These are phyloP conservation scores for Cladosporium sp. DNA, from an alignment of 2,329 filamentous ascomycete genomes.

Conservation along the genomic window DNA sequence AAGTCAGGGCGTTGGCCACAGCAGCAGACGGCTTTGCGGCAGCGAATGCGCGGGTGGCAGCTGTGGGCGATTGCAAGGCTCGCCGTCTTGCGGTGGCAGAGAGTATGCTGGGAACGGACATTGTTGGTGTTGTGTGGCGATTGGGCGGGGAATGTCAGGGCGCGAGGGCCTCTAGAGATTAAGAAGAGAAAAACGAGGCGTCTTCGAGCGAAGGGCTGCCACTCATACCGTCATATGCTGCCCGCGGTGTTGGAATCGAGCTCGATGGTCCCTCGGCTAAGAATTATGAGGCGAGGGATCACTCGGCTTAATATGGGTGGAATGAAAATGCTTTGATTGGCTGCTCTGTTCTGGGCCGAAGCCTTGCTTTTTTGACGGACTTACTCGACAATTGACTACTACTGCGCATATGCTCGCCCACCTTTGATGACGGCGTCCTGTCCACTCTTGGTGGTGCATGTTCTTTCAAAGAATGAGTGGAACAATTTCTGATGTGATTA, in stretches of 20 bases:
- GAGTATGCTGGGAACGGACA: conserved; percentile 21
- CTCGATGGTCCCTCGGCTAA: conserved; percentile 7
- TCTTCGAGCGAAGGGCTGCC: neutral
- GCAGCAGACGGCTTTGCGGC: conserved; percentile 12
- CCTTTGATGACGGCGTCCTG: no score
- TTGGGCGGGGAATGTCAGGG: conserved; percentile 14
- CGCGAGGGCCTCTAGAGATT: conserved; percentile 1
- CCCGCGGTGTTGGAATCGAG: neutral
- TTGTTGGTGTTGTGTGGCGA: conserved; percentile 14
- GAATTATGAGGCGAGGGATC: conserved; percentile 1
- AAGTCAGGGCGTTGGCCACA: conserved; percentile 15
- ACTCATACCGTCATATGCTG: conserved; percentile 13
- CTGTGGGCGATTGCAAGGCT: conserved; percentile 10
- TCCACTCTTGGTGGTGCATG: no score
- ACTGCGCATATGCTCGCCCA: no score
- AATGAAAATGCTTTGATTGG: conserved; percentile 6
- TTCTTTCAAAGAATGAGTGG: no score
- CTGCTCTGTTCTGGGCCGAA: neutral
- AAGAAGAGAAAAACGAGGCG: conserved; percentile 5
- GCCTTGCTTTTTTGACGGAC: no score
- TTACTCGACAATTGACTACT: no score
- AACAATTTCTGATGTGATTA: no score
- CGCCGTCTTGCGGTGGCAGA: conserved; percentile 20
- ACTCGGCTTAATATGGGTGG: conserved; percentile 4
- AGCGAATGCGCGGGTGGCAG: conserved; percentile 13